Conservation (phyloP, 164 flowering plant species). For the Berberis thunbergii region DNA sequence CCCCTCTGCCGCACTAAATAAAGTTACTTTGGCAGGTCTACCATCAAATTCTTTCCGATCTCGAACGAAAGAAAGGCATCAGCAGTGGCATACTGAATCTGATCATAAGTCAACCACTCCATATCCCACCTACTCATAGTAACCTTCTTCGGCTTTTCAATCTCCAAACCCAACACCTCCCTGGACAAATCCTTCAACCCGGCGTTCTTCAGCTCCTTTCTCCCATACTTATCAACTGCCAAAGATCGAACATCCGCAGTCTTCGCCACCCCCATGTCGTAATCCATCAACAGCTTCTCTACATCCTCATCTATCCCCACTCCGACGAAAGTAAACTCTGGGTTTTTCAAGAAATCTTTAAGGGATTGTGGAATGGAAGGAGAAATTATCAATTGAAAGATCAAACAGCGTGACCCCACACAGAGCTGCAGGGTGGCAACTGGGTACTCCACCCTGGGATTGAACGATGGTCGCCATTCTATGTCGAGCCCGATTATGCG, state of each 20-base stretch:
- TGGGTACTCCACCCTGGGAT: background rate
- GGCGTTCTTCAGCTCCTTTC: background rate
- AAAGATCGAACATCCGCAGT: background rate
- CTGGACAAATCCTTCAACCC: background rate
- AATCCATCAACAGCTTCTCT: background rate
- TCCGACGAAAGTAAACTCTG: background rate
- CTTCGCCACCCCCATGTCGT: background rate
- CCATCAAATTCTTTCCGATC: constrained; percentile 5
- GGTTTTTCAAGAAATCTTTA: background rate
- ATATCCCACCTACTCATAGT: constrained; percentile 25
- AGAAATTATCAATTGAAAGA: background rate
- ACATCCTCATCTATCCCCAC: background rate
- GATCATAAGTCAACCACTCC: background rate
- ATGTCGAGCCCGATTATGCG: background rate
- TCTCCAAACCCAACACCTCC: constrained; percentile 14
- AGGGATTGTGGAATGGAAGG: background rate
- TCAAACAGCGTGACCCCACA: background rate
- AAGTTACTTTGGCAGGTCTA: too few relatives aligned
- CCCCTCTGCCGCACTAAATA: too few relatives aligned
- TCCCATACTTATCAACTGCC: background rate
- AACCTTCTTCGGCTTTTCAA: constrained; percentile 14
- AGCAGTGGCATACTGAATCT: background rate
- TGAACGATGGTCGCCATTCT: background rate
- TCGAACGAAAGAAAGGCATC: constrained; percentile 8
- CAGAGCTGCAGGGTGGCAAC: background rate